Evolutionary conservation across 352 stramenopile genomes (phyloP).

Genomic region (Peronospora tabacina): DNA sequence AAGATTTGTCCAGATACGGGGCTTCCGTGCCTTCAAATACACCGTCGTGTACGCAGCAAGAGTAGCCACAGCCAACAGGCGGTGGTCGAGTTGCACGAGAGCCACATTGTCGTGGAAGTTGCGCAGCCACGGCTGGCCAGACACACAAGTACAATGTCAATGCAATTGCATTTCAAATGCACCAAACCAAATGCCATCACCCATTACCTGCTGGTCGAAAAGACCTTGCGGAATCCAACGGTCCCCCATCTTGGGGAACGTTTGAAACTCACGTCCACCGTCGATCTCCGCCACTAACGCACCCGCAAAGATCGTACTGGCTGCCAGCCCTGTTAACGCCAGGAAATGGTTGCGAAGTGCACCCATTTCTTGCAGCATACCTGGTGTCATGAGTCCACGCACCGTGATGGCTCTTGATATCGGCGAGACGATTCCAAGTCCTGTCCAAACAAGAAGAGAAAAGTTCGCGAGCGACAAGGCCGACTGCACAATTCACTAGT

Average conservation of each 20-base stretch:
- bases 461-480: conserved; percentile 58
- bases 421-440: conserved; percentile 46
- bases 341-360: conserved; percentile 47
- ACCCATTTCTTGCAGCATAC: conserved; percentile 45
- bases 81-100: conserved; percentile 95
- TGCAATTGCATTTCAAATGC: background rate
- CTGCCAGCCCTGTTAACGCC: conserved; percentile 32
- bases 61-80: conserved; percentile 87
- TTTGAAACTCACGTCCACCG: conserved; percentile 95
- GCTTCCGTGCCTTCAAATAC: conserved; percentile 49
- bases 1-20: conserved; percentile 59
- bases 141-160: background rate
- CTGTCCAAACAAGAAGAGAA: conserved; percentile 55
- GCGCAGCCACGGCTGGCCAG: conserved; percentile 33
- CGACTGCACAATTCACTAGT: conserved; percentile 20
- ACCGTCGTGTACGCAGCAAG: conserved; percentile 45
- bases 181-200: background rate
- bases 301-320: conserved; percentile 34
- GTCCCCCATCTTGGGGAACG: conserved; percentile 90
- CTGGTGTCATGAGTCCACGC: conserved; percentile 39
- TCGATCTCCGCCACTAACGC: conserved; percentile 91
- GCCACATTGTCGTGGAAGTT: conserved; percentile 96
- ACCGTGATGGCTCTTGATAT: conserved; percentile 43
- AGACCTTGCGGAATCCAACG: conserved; percentile 82
- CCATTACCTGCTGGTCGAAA: conserved; percentile 44